Evolutionary conservation across 2,329 filamentous ascomycete species (phyloP).

Genomic region (Cytospora paraplurivora): DNA sequence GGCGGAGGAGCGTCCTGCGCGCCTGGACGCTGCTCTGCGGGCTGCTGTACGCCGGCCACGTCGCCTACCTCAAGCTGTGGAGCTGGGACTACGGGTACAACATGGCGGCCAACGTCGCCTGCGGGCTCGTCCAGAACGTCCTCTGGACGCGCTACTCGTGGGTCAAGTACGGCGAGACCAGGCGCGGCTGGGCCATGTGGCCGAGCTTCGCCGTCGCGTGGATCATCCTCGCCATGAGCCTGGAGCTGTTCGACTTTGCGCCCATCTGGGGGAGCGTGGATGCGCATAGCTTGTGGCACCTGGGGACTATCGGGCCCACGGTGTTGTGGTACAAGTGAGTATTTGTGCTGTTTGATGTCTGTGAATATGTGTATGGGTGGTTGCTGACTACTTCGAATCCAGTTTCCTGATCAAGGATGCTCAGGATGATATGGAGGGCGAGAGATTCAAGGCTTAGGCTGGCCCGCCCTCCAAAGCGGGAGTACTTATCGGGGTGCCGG

Average conservation of each 20-base stretch:
- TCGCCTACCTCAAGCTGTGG: conserved; percentile 82
- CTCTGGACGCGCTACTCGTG: conserved; percentile 88
- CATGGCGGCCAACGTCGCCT: conserved; percentile 89
- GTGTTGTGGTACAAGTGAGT: conserved; percentile 92
- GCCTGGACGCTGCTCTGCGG: conserved; percentile 77
- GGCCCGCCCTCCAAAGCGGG: neutral
- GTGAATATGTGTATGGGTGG: neutral
- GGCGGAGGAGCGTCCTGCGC: conserved; percentile 57
- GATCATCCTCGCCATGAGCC: conserved; percentile 90
- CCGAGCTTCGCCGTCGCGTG: conserved; percentile 89
- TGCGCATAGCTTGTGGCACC: conserved; percentile 94
- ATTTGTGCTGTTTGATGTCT: neutral
- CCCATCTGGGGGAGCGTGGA: conserved; percentile 81
- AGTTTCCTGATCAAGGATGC: conserved; percentile 89
- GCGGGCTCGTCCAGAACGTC: conserved; percentile 77
- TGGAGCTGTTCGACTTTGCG: conserved; percentile 93
- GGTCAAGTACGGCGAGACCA: conserved; percentile 69
- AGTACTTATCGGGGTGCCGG: neutral
- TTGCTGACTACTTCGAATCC: conserved; percentile 32
- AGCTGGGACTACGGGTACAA: conserved; percentile 97
- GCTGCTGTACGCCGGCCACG: conserved; percentile 71
- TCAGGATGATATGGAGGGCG: conserved; percentile 74
- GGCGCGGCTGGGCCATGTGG: conserved; percentile 80
- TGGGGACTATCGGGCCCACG: conserved; percentile 86
- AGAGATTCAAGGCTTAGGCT: conserved; percentile 68